phyloP scores from a whole-genome alignment of 2,329 filamentous ascomycete species.

The Volutella citrinella region DNA sequence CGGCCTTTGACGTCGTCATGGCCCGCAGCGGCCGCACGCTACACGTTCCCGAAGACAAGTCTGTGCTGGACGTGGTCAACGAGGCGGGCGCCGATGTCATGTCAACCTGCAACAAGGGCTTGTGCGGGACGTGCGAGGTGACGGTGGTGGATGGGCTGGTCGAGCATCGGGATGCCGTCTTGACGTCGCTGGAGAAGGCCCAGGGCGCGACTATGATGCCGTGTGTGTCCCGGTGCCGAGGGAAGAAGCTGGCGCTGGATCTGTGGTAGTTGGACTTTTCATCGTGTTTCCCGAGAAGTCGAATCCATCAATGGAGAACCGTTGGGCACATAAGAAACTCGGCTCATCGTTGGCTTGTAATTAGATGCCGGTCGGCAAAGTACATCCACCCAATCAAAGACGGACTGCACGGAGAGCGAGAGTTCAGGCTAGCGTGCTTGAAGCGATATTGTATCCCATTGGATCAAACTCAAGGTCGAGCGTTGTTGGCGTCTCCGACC shows the following conservation, averaged over 20 bases:
- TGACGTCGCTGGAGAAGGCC: conserved; percentile 1
- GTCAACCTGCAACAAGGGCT: conserved; percentile 2
- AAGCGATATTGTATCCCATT: too few species aligned
- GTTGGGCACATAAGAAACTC: too few species aligned
- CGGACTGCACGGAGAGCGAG: too few species aligned
- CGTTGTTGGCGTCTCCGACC: too few species aligned
- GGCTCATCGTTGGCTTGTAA: too few species aligned
- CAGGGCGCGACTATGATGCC: conserved; percentile 1
- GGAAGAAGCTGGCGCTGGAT: background rate
- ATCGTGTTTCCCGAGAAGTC: too few species aligned
- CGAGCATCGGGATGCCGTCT: conserved; percentile 5
- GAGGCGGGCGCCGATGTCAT: background rate
- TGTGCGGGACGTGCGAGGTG: conserved; percentile 6
- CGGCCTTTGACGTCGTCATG: conserved; percentile 1
- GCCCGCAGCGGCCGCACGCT: background rate
- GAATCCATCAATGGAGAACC: too few species aligned
- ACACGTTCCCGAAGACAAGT: background rate
- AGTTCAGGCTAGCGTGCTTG: too few species aligned
- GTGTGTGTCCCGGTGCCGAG: background rate
- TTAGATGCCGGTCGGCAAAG: too few species aligned
- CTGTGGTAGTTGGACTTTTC: background rate
- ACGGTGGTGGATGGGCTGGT: conserved; percentile 1
- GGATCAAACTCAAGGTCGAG: too few species aligned
- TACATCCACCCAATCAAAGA: too few species aligned
- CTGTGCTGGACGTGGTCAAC: conserved; percentile 1